Conservation (phyloP, 179 eudicot species). For the Vitellaria paradoxa region DNA sequence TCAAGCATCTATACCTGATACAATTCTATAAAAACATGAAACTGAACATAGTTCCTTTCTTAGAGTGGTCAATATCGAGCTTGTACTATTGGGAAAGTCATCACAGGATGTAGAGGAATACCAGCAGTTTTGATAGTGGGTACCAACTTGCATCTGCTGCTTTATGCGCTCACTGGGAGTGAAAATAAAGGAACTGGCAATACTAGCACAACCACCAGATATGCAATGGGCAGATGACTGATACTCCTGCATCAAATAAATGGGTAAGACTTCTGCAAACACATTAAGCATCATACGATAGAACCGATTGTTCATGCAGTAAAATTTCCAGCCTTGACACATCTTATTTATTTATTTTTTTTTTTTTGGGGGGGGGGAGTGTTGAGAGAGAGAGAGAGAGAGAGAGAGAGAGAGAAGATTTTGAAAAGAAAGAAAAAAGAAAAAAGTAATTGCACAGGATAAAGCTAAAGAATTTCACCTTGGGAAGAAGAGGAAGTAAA, state of each 20-base stretch:
- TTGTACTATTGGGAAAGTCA: too few species aligned
- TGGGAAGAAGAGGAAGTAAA: conserved; percentile 75
- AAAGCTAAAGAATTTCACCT: conserved; percentile 33
- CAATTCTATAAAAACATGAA: too few species aligned
- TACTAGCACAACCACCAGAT: conserved; percentile 96
- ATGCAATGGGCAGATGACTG: conserved; percentile 87
- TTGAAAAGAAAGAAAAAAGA: neutral
- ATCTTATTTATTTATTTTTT: too few species aligned
- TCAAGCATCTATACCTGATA: too few species aligned
- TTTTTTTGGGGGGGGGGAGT: neutral
- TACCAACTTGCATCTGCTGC: conserved; percentile 98
- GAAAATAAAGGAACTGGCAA: conserved; percentile 90
- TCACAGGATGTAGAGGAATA: too few species aligned
- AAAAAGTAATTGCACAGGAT: neutral
- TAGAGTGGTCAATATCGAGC: too few species aligned
- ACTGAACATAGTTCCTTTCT: too few species aligned
- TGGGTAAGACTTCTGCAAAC: conserved; percentile 11
- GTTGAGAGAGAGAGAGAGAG: neutral
- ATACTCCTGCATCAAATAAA: conserved; percentile 57
- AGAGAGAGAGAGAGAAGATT: neutral
- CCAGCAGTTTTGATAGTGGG: conserved; percentile 88
- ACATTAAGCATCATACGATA: conserved; percentile 2
- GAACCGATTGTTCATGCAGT: neutral
- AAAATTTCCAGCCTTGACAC: neutral
- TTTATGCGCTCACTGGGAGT: conserved; percentile 97